Percentiles rank a stretch among this genome's conserved stretches.
phyloP scores from a whole-genome alignment of 2,329 filamentous ascomycete species.

The Zarea fungicola region DNA sequence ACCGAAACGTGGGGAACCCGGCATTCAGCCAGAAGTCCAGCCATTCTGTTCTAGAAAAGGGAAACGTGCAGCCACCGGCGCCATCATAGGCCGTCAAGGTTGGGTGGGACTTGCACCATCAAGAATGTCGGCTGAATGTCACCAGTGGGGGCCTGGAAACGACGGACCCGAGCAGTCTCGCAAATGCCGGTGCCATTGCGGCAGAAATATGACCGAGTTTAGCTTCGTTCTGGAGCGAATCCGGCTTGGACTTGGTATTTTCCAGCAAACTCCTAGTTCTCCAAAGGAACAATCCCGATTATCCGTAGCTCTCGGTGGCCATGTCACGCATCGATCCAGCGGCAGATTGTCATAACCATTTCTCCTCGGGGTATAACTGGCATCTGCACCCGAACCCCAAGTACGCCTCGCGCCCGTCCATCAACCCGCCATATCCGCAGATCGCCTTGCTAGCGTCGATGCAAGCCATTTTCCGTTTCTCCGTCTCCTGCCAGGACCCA shows the following conservation, averaged over 20 bases:
- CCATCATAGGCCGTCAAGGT: neutral
- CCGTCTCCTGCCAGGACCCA: too few species aligned
- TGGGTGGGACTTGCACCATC: neutral
- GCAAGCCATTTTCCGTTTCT: neutral
- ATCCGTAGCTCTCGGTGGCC: too few species aligned
- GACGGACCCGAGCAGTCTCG: constrained; percentile 8
- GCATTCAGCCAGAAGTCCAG: neutral
- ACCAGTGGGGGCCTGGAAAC: constrained; percentile 2
- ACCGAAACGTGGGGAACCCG: constrained; percentile 5
- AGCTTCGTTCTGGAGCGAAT: too few species aligned
- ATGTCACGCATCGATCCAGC: too few species aligned
- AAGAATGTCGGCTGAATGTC: constrained; percentile 4
- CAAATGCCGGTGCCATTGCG: too few species aligned
- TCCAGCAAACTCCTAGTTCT: too few species aligned
- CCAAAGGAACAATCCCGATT: too few species aligned
- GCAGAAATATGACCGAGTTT: too few species aligned
- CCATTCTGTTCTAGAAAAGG: neutral
- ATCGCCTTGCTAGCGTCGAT: constrained; percentile 10
- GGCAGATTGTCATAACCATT: neutral
- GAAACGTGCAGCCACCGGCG: constrained; percentile 5
- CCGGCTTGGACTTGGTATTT: too few species aligned
- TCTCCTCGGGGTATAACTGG: too few species aligned
- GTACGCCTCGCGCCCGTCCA: neutral
- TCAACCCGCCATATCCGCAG: neutral
- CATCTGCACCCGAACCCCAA: neutral